Evolutionary conservation across 2,329 filamentous ascomycete species (phyloP), one percentile per base, ranked within the genome.

Genomic region (Ophiocordyceps camponoti-leonardi): DNA sequence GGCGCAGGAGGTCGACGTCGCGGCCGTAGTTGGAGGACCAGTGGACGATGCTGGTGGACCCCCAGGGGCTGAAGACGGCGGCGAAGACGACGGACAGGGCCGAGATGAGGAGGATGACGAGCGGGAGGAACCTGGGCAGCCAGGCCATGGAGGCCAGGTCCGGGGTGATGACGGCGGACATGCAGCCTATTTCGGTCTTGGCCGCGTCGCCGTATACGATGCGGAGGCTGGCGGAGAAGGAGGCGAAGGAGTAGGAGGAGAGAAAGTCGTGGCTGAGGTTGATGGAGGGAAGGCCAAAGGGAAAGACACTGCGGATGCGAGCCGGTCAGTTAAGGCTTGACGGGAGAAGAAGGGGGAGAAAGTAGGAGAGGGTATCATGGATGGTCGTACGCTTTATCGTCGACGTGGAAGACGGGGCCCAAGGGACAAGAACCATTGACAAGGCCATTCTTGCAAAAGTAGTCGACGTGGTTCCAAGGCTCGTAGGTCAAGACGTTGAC

Each of bases 1-100:
- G 71, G 46, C 92, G 80, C 45, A 98, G 70, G 52, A 95, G 69
- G 64, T 98, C 92, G 49, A 86, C 84, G 54, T 98, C 92, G 53
- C 90, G 79, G 33, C 92, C 92, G 59, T 94, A 96, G 59, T 98
- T 98, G 57, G 86, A 93, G n/a, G 86, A 87, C 87, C 90, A 98
- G 52, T 85, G 81, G 60, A 96, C 96, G 19, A 90, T 72, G 58
- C 98, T 84, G 8, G 78, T 78, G 1, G 86, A 85, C 19, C 92
- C 92, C 90, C 92, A 98, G 0, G 92, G 92, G 57, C 88, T 95
- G 58, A 79, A 90, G 35, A 93, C 85, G 44, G 79, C 84, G 3
- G 92, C 87, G 52, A 86, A 79, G 33, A 88, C 68, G 7, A 90
- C 94, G 14, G 88, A 86, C 47, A 87, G 62, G 2, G 79, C 92